Evolutionary conservation across 805 yeast species (phyloP).

Genomic region (Ascoidea asiatica): DNA sequence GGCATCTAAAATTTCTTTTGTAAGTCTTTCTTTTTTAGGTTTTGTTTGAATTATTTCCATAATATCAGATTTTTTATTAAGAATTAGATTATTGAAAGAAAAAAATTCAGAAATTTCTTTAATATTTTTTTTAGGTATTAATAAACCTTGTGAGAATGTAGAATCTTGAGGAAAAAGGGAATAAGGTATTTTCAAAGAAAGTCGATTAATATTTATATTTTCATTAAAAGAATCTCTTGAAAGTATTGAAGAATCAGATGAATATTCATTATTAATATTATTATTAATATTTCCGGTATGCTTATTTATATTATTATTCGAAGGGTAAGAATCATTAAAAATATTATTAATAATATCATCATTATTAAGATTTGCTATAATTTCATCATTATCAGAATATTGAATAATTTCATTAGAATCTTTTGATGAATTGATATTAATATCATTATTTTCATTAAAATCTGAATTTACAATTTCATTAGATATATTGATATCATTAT

Average conservation of each 20-base stretch:
- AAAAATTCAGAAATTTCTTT: not conserved
- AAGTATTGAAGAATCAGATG: too few relatives aligned
- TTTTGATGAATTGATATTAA: not conserved
- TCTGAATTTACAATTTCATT: not conserved
- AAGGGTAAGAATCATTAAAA: not conserved
- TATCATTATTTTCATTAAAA: not conserved
- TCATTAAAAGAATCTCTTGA: not conserved
- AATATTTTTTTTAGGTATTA: not conserved
- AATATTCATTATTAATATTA: too few relatives aligned
- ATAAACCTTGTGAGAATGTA: not conserved
- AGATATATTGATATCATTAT: not conserved
- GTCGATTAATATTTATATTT: too few relatives aligned
- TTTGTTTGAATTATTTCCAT: too few relatives aligned
- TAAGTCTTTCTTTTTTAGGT: not conserved
- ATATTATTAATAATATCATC: not conserved
- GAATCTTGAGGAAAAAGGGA: too few relatives aligned
- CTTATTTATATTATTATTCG: too few relatives aligned
- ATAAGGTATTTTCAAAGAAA: too few relatives aligned
- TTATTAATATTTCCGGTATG: not conserved
- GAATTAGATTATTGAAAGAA: too few relatives aligned
- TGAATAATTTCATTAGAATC: not conserved
- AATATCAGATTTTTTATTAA: too few relatives aligned
- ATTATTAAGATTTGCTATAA: not conserved
- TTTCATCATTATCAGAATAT: not conserved
- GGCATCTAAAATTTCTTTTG: not conserved